Evolutionary conservation across 1,139 yeast genomes (phyloP).

Genomic region (Kurtzmaniella quercitrusa): DNA sequence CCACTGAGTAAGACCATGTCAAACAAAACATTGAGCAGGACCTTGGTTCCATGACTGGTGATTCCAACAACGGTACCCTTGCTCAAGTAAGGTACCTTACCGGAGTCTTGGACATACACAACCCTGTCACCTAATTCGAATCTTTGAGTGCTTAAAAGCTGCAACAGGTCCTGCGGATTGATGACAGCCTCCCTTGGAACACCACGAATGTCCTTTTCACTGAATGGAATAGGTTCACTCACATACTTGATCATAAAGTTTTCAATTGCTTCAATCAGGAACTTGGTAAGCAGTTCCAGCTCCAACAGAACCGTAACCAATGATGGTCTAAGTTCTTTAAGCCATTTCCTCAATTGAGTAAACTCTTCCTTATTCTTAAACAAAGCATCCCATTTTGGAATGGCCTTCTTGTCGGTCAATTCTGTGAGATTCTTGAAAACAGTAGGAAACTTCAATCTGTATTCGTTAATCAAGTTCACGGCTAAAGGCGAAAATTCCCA

Average conservation of each 20-base stretch:
- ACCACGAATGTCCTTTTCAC: constrained; percentile 61
- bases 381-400: constrained; percentile 26
- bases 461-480: constrained; percentile 58
- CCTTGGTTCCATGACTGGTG: constrained; percentile 56
- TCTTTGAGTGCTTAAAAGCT: constrained; percentile 67
- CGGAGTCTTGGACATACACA: constrained; percentile 78
- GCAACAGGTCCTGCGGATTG: constrained; percentile 70
- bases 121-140: constrained; percentile 90
- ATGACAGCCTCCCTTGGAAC: constrained; percentile 85
- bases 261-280: constrained; percentile 68
- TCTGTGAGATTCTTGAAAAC: constrained; percentile 45
- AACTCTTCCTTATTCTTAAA: constrained; percentile 29
- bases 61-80: constrained; percentile 91
- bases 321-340: constrained; percentile 50
- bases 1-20: constrained; percentile 84
- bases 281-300: constrained; percentile 72
- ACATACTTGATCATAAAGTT: constrained; percentile 49
- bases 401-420: constrained; percentile 17
- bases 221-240: constrained; percentile 36
- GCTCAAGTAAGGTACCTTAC: constrained; percentile 83
- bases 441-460: constrained; percentile 56
- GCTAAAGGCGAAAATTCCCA: constrained; percentile 90
- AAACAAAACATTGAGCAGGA: constrained; percentile 69
- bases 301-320: constrained; percentile 69
- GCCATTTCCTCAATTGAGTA: constrained; percentile 50